Evolutionary conservation across 2,329 filamentous ascomycete genomes (phyloP).

Genomic region (Didymella segeticola): DNA sequence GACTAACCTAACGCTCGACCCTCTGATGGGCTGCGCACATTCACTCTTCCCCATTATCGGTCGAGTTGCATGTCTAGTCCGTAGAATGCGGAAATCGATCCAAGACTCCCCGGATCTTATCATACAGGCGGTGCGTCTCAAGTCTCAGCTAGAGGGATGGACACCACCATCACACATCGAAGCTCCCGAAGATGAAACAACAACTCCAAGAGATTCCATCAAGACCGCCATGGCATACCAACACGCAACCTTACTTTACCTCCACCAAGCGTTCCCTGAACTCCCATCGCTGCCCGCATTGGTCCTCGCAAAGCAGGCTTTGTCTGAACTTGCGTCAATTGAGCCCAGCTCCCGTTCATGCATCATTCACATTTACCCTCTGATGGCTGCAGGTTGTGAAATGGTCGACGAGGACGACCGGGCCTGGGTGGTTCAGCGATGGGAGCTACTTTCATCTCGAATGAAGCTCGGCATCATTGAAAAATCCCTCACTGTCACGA

Average conservation of each 20-base stretch:
- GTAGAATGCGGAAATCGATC: slow-evolving; percentile 62
- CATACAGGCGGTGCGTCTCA: slow-evolving; percentile 67
- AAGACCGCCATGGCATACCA: slow-evolving; percentile 73
- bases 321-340: slow-evolving; percentile 68
- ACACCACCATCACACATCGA: slow-evolving; percentile 64
- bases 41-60: slow-evolving; percentile 74
- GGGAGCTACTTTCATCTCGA: slow-evolving; percentile 65
- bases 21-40: slow-evolving; percentile 72
- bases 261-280: slow-evolving; percentile 73
- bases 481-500: slow-evolving; percentile 68
- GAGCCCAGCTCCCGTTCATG: slow-evolving; percentile 67
- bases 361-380: slow-evolving; percentile 73
- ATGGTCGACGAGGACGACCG: slow-evolving; percentile 65
- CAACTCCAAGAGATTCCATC: slow-evolving; percentile 67
- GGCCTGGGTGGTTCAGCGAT: slow-evolving; percentile 68
- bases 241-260: slow-evolving; percentile 69
- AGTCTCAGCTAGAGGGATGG: slow-evolving; percentile 67
- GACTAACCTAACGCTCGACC: slow-evolving; percentile 66
- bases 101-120: slow-evolving; percentile 68
- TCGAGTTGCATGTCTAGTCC: slow-evolving; percentile 69
- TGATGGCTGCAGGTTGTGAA: slow-evolving; percentile 72
- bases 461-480: slow-evolving; percentile 73
- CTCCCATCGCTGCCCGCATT: slow-evolving; percentile 65
- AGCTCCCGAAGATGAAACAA: slow-evolving; percentile 68
- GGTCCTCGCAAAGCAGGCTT: slow-evolving; percentile 66